phyloP scores from a whole-genome alignment of 169 alveolate species.

The Amoebophrya sp. region DNA sequence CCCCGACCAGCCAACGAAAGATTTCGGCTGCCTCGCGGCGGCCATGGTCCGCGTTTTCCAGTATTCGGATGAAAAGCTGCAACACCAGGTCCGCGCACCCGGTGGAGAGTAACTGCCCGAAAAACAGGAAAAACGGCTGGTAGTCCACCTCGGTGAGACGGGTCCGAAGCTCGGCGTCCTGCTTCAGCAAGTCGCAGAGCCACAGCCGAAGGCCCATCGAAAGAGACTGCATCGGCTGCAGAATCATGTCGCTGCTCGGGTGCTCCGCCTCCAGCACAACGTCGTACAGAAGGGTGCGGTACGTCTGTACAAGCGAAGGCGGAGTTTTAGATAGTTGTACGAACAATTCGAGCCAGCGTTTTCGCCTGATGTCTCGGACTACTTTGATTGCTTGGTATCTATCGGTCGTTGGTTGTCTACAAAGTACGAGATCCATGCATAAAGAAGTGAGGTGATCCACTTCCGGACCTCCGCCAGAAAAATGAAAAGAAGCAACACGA shows the following conservation, averaged over 20 bases:
- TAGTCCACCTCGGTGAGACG: background rate
- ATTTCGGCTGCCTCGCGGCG: background rate
- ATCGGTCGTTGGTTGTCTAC: background rate
- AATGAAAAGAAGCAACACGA: background rate
- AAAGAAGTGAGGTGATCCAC: background rate
- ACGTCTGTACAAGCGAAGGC: background rate
- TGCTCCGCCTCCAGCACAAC: background rate
- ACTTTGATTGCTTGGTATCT: too few species aligned
- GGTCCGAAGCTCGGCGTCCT: background rate
- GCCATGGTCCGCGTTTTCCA: background rate
- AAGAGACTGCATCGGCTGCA: background rate
- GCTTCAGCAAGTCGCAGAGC: background rate
- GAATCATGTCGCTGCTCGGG: background rate
- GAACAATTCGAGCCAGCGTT: too few species aligned
- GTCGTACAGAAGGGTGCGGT: background rate
- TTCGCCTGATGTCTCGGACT: too few species aligned
- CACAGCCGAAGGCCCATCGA: background rate
- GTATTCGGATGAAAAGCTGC: background rate
- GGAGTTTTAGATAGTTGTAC: too few species aligned
- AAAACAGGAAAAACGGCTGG: background rate
- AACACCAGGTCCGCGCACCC: background rate
- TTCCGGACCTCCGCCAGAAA: background rate
- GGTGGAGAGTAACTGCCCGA: background rate
- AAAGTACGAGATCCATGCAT: background rate
- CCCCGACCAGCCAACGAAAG: background rate